Evolutionary conservation across 306 rosid genomes (phyloP).

Genomic region (Vachellia collinsii): DNA sequence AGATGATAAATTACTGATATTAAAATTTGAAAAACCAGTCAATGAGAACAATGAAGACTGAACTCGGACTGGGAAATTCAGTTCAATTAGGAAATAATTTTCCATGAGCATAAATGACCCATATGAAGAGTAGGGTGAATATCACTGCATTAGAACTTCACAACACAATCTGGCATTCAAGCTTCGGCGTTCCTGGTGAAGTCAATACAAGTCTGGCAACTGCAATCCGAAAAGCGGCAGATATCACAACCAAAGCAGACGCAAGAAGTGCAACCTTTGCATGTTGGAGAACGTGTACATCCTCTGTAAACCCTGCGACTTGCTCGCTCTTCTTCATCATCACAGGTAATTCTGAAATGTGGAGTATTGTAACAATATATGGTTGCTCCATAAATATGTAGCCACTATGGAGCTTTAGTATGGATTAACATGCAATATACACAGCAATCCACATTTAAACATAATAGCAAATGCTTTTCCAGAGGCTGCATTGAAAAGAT

Average conservation of each 20-base stretch:
- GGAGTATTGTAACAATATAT: background rate
- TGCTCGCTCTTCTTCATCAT: constrained; percentile 88
- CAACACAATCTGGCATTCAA: constrained; percentile 33
- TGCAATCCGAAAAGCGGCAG: constrained; percentile 93
- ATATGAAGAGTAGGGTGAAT: constrained; percentile 30
- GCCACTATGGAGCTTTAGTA: background rate
- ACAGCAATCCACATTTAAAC: background rate
- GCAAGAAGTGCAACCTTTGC: constrained; percentile 96
- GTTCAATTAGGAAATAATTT: constrained; percentile 37
- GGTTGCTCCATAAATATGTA: background rate
- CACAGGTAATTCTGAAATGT: constrained; percentile 70
- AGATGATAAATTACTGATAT: constrained; percentile 11
- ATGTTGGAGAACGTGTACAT: constrained; percentile 77
- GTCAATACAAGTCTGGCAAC: constrained; percentile 96
- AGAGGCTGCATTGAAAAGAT: background rate
- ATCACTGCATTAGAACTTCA: background rate
- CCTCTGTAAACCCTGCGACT: constrained; percentile 90
- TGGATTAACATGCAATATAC: background rate
- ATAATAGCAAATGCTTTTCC: background rate
- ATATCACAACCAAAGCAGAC: constrained; percentile 92
- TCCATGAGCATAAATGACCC: constrained; percentile 9
- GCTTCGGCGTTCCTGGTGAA: constrained; percentile 79
- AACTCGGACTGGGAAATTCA: constrained; percentile 37
- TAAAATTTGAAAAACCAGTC: constrained; percentile 47
- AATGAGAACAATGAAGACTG: constrained; percentile 44